Evolutionary conservation across 345 rosid genomes (phyloP).

Genomic region (Chamaenerion angustifolium): DNA sequence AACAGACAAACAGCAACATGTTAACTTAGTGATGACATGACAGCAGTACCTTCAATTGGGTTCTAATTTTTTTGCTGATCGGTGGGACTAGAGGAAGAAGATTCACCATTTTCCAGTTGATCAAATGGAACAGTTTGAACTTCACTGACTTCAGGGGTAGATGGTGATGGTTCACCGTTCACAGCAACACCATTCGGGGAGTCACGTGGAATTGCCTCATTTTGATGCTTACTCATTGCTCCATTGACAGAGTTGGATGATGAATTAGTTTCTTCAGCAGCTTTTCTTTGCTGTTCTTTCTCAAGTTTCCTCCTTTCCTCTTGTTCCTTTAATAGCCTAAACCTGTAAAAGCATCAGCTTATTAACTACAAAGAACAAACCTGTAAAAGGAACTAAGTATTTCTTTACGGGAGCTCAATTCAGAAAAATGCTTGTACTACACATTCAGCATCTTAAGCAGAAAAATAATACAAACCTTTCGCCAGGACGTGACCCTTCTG

Average conservation of each 20-base stretch:
- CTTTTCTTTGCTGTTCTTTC: constrained; percentile 48
- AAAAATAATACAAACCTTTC: constrained; percentile 39
- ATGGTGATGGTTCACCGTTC: constrained; percentile 29
- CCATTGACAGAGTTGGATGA: constrained; percentile 13
- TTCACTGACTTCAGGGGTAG: constrained; percentile 16
- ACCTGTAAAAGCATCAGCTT: constrained; percentile 27
- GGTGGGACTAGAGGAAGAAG: constrained; percentile 12
- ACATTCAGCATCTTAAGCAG: background rate
- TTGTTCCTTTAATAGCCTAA: constrained; percentile 67
- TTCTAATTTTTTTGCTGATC: background rate
- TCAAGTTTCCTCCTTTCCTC: constrained; percentile 55
- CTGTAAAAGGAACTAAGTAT: background rate
- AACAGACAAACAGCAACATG: too few relatives aligned
- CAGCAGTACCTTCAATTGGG: too few relatives aligned
- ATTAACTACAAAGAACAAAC: constrained; percentile 3
- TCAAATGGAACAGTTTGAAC: constrained; percentile 10
- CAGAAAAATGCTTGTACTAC: too few relatives aligned
- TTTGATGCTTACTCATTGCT: constrained; percentile 9
- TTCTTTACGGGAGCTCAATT: too few relatives aligned
- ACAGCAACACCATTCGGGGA: constrained; percentile 20
- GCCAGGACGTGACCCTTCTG: constrained; percentile 59
- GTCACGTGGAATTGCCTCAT: constrained; percentile 9
- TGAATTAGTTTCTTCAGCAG: constrained; percentile 16
- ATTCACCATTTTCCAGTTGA: constrained; percentile 13
- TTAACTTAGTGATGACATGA: too few relatives aligned